These are phyloP conservation scores for Sclerotiophoma versabilis DNA, from an alignment of 2,329 filamentous ascomycete genomes.

Conservation along the genomic window DNA sequence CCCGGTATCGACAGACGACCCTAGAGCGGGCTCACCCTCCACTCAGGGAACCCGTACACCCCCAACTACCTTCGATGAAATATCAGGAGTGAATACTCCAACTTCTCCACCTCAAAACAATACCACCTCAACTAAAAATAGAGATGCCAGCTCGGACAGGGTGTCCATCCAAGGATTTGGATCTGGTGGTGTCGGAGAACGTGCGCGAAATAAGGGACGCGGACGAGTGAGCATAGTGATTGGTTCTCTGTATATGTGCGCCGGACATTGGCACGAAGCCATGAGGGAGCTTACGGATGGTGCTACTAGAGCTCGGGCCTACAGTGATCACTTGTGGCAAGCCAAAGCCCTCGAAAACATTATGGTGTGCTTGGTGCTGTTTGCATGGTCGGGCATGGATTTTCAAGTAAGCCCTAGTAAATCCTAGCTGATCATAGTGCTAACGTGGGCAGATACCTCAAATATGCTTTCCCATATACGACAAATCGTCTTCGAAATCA, in stretches of 20 bases:
- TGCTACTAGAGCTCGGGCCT: slow-evolving; percentile 75
- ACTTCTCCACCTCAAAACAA: slow-evolving; percentile 53
- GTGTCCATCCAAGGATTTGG: slow-evolving; percentile 71
- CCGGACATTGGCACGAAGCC: slow-evolving; percentile 89
- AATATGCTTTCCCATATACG: slow-evolving; percentile 59
- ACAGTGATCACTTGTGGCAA: slow-evolving; percentile 96
- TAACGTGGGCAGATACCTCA: slow-evolving; percentile 57
- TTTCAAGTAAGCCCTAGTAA: slow-evolving; percentile 69
- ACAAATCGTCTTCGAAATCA: slow-evolving; percentile 56
- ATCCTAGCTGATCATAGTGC: not conserved
- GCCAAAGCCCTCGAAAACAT: slow-evolving; percentile 93
- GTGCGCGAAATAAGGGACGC: slow-evolving; percentile 80
- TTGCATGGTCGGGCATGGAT: slow-evolving; percentile 83
- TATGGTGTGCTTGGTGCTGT: slow-evolving; percentile 79
- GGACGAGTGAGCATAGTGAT: slow-evolving; percentile 80
- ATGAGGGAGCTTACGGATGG: slow-evolving; percentile 83
- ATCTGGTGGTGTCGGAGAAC: slow-evolving; percentile 71
- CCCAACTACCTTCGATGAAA: slow-evolving; percentile 59
- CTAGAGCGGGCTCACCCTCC: slow-evolving; percentile 36
- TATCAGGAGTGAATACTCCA: slow-evolving; percentile 46
- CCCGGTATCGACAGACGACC: slow-evolving; percentile 33
- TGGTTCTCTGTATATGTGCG: slow-evolving; percentile 85
- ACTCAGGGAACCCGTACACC: slow-evolving; percentile 42
- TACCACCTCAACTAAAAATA: slow-evolving; percentile 50
- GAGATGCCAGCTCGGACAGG: slow-evolving; percentile 66